Evolutionary conservation across 164 flowering plant species (phyloP).

Genomic region (Vitis rotundifolia): DNA sequence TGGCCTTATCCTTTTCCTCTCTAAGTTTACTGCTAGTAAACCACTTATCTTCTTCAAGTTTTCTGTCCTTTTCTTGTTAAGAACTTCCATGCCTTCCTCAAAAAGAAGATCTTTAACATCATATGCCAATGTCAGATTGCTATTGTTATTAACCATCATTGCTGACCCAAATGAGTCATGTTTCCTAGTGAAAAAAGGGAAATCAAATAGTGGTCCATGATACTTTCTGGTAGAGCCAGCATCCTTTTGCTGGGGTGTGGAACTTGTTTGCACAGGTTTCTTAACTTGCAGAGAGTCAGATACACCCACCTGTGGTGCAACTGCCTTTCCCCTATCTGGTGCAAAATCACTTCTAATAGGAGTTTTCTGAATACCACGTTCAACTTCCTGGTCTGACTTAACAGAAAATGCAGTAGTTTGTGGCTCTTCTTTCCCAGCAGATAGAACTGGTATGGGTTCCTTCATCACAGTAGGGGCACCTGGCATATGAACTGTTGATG

Average conservation of each 20-base stretch:
- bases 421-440: slow-evolving; percentile 65
- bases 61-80: slow-evolving; percentile 72
- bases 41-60: slow-evolving; percentile 78
- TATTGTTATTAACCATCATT: slow-evolving; percentile 47
- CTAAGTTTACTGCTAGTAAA: slow-evolving; percentile 79
- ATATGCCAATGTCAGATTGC: slow-evolving; percentile 72
- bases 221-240: slow-evolving; percentile 67
- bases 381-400: slow-evolving; percentile 73
- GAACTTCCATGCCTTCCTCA: slow-evolving; percentile 79
- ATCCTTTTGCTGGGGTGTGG: slow-evolving; percentile 65
- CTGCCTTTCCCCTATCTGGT: slow-evolving; percentile 68
- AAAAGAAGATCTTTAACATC: slow-evolving; percentile 81
- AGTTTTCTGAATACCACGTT: slow-evolving; percentile 42
- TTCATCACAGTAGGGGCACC: slow-evolving; percentile 30
- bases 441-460: slow-evolving; percentile 37
- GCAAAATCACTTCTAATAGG: slow-evolving; percentile 47
- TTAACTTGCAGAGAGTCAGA: slow-evolving; percentile 59
- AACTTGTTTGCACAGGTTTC: slow-evolving; percentile 54
- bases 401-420: slow-evolving; percentile 30
- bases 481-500: slow-evolving; percentile 33
- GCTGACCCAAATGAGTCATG: slow-evolving; percentile 77
- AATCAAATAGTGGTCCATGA: slow-evolving; percentile 96
- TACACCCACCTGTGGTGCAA: slow-evolving; percentile 39
- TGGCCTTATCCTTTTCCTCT: slow-evolving; percentile 94
- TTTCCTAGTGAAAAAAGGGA: slow-evolving; percentile 86